Evolutionary conservation across 2,329 filamentous ascomycete species (phyloP).

Genomic region (Diaporthe sp.): DNA sequence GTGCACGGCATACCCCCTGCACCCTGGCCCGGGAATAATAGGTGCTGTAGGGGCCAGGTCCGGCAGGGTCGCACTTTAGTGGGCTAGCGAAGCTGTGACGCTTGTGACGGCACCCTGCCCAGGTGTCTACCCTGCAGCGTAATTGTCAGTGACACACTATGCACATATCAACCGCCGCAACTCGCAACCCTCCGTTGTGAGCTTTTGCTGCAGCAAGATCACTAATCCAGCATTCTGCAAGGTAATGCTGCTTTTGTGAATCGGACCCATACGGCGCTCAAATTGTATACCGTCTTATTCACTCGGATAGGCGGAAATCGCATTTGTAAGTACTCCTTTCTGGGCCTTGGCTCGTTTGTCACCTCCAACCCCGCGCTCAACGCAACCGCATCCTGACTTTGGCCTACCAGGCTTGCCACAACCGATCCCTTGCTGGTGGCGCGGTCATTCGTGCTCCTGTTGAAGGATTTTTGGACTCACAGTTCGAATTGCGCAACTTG

Average conservation of each 20-base stretch:
- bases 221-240: background rate
- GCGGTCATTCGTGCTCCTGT: background rate
- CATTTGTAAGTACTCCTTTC: conserved; percentile 31
- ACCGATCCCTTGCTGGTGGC: background rate
- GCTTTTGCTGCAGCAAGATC: conserved; percentile 3
- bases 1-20: background rate
- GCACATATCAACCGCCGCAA: conserved; percentile 7
- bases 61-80: conserved; percentile 26
- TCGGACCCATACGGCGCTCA: background rate
- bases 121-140: conserved; percentile 5
- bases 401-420: background rate
- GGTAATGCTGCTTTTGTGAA: background rate
- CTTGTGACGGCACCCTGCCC: conserved; percentile 7
- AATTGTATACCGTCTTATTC: background rate
- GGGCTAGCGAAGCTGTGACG: conserved; percentile 27
- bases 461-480: background rate
- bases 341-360: background rate
- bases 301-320: conserved; percentile 10
- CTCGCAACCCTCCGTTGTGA: conserved; percentile 3
- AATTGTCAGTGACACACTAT: background rate
- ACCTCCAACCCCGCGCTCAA: conserved; percentile 31
- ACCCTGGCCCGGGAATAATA: background rate
- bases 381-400: background rate
- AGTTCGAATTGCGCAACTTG: background rate
- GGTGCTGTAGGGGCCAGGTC: background rate